Evolutionary conservation across 352 stramenopile genomes (phyloP), one percentile per base, ranked within the genome.

Genomic region (Phytopythium ostracodes): DNA sequence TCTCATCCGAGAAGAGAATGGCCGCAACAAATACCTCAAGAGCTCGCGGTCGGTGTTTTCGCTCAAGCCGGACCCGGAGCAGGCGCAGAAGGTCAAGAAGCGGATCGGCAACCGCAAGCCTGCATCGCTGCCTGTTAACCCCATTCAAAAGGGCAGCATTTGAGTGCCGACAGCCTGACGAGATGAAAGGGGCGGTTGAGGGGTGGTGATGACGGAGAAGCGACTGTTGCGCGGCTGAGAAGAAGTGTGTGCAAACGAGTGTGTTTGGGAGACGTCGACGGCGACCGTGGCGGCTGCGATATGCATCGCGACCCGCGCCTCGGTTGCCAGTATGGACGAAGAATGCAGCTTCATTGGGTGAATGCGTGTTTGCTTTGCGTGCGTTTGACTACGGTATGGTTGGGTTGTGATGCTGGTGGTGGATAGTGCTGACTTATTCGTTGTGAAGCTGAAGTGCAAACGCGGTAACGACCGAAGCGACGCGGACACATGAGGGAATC

Each of bases 21-120:
- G 81, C 1, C 80, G 79, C 55, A 91, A 91, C 71, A 89, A 89
- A 58, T 92, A 91, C 66, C 75, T 91, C 52, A 92, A 92, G 79
- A 91, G 84, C 66, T 90, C 84, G 15, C 81, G 81, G 40, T 76
- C 78, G 29, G 79, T 88, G 17, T 90, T 91, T 54, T 91, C 81
- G 51, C 66, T 92, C 43, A 73, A 76, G 33, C 84, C 84, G 33
- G 80, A 91, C 66, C 80, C 84, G n/a, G 81, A 92, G 58, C 77
- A 88, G 53, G 77, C 75, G 66, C 74, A 65, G 54, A 86, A 83
- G 64, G 76, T 90, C 65, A 92, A 91, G 71, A 92, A 92, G 61
- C 80, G 84, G 31, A 76, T 89, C 44, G 78, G 84, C 43, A 73
- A 63, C 24, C 84, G 84, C 65, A 91, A 88, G 53, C 56, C 81